Conservation (phyloP, 2,329 filamentous ascomycete genomes). For the Paecilomyces dactylethromorphus region DNA sequence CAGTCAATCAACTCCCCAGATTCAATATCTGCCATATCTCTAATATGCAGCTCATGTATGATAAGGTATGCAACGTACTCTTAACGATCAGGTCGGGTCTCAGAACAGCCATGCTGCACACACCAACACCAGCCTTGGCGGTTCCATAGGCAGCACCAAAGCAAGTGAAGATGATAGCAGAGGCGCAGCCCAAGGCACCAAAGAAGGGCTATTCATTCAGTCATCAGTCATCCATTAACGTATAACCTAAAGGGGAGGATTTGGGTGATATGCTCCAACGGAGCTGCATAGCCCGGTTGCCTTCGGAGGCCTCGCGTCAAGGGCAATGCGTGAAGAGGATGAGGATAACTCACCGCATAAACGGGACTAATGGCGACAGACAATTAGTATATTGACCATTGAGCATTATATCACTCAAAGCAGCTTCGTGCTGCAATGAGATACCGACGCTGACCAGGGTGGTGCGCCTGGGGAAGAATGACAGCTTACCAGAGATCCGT, state of each 20-base stretch:
- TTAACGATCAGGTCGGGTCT: constrained; percentile 98
- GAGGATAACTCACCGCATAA: constrained; percentile 85
- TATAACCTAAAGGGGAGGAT: neutral
- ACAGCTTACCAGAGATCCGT: constrained; percentile 74
- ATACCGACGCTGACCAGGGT: neutral
- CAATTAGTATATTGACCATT: constrained; percentile 13
- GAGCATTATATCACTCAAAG: neutral
- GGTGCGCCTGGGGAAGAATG: constrained; percentile 12
- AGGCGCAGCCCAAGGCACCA: constrained; percentile 93
- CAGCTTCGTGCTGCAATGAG: neutral
- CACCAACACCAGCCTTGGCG: constrained; percentile 98
- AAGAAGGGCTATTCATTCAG: constrained; percentile 68
- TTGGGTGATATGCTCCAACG: neutral
- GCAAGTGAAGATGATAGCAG: constrained; percentile 93
- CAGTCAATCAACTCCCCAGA: constrained; percentile 7
- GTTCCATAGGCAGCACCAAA: constrained; percentile 97
- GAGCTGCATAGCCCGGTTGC: neutral
- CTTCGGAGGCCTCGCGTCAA: neutral
- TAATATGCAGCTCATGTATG: neutral
- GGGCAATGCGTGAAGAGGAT: constrained; percentile 3
- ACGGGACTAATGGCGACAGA: constrained; percentile 63
- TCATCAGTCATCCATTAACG: neutral
- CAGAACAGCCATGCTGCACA: constrained; percentile 96
- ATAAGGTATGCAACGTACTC: constrained; percentile 60
- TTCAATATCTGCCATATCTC: constrained; percentile 8